These are phyloP conservation scores for Geotrichum siamense DNA, from an alignment of 1,139 yeast genomes.

Conservation along the genomic window DNA sequence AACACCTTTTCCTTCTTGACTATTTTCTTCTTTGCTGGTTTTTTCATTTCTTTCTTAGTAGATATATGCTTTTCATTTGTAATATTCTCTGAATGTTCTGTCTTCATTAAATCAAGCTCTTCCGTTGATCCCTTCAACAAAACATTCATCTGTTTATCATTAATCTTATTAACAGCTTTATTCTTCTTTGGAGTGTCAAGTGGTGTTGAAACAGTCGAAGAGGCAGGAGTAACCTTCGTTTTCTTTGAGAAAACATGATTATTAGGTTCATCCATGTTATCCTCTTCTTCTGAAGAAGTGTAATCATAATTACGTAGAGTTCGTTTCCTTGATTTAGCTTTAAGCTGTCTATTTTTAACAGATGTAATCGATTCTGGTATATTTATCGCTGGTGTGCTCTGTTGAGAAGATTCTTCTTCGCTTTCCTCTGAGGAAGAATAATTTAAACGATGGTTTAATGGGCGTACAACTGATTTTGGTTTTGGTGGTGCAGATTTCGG, in stretches of 20 bases:
- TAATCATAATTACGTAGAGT: constrained; percentile 20
- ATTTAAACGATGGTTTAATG: constrained; percentile 69
- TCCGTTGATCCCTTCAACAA: too few species aligned
- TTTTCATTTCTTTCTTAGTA: not conserved
- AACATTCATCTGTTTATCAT: not conserved
- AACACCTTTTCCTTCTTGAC: not conserved
- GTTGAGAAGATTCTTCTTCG: constrained; percentile 36
- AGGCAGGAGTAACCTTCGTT: not conserved
- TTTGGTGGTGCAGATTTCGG: constrained; percentile 19
- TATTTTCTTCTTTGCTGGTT: not conserved
- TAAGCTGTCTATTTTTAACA: not conserved
- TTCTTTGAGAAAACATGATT: not conserved
- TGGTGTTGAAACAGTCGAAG: not conserved
- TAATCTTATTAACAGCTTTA: not conserved
- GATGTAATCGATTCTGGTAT: not conserved
- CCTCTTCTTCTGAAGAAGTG: constrained; percentile 25
- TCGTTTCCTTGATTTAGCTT: not conserved
- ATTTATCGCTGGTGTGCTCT: constrained; percentile 33
- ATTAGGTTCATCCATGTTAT: constrained; percentile 20
- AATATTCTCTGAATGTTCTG: constrained; percentile 4
- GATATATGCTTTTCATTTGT: not conserved
- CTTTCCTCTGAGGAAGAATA: constrained; percentile 46
- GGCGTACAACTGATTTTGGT: constrained; percentile 37
- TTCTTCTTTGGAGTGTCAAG: not conserved
- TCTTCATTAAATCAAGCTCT: not conserved